Percentiles rank a stretch among this genome's conserved stretches.
phyloP scores from a whole-genome alignment of 495 filamentous ascomycete genomes.

The Penicillium ochrochloron region DNA sequence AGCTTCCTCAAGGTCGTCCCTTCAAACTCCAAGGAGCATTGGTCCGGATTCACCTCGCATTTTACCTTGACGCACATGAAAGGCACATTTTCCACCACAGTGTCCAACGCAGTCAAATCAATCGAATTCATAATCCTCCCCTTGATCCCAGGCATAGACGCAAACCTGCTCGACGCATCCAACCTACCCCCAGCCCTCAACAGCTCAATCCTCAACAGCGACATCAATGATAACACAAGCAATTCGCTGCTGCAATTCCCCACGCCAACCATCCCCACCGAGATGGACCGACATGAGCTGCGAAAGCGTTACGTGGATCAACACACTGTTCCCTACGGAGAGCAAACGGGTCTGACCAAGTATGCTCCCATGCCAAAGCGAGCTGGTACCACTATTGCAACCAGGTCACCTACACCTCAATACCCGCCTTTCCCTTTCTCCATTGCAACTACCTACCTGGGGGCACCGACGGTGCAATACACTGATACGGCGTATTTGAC shows the following conservation, averaged over 20 bases:
- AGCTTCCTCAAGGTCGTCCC: constrained; percentile 72
- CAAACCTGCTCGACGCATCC: constrained; percentile 18
- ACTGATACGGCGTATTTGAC: constrained; percentile 66
- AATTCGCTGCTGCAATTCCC: constrained; percentile 21
- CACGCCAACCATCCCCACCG: constrained; percentile 16
- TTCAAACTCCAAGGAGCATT: constrained; percentile 46
- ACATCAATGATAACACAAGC: constrained; percentile 9
- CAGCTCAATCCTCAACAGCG: not conserved
- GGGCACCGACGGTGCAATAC: constrained; percentile 57
- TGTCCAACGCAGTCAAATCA: constrained; percentile 45
- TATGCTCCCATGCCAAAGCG: constrained; percentile 76
- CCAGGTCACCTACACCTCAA: constrained; percentile 56
- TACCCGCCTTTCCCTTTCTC: constrained; percentile 65
- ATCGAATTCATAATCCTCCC: constrained; percentile 48
- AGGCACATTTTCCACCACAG: constrained; percentile 58
- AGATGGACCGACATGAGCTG: constrained; percentile 30
- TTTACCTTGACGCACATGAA: constrained; percentile 73
- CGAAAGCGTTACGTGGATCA: constrained; percentile 40
- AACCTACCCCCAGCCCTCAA: constrained; percentile 20
- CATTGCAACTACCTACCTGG: constrained; percentile 62
- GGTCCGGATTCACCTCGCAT: constrained; percentile 62
- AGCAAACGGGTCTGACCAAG: constrained; percentile 66
- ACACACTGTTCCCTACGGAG: constrained; percentile 61
- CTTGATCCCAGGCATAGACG: constrained; percentile 8
- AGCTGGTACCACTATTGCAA: constrained; percentile 68